A percentile compares a stretch with the other conserved stretches of the same genome.
These are phyloP conservation scores for Aspergillus sp. DNA, from an alignment of 2,329 filamentous ascomycete species.

Conservation along the genomic window DNA sequence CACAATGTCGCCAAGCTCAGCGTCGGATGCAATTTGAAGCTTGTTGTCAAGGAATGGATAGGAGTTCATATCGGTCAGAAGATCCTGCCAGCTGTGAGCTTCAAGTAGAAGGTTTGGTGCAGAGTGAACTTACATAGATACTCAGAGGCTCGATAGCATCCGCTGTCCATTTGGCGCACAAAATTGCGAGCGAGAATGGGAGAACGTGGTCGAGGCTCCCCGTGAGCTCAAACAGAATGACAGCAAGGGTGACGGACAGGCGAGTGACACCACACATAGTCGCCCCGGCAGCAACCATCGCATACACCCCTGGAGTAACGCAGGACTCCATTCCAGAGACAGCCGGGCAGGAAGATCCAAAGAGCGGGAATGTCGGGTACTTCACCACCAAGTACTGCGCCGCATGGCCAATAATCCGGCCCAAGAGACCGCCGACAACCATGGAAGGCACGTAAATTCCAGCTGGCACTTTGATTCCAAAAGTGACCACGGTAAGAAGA, in stretches of 20 bases:
- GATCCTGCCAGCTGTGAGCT: conserved; percentile 57
- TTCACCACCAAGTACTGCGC: conserved; percentile 78
- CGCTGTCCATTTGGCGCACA: conserved; percentile 97
- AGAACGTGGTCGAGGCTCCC: conserved; percentile 93
- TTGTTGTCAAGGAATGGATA: conserved; percentile 99
- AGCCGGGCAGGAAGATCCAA: conserved; percentile 66
- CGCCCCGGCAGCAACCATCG: conserved; percentile 87
- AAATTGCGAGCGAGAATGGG: conserved; percentile 86
- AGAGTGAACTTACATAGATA: conserved; percentile 68
- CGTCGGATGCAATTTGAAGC: conserved; percentile 84
- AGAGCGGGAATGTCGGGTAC: conserved; percentile 70
- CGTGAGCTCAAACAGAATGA: conserved; percentile 94
- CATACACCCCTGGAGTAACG: conserved; percentile 95
- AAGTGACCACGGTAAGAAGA: conserved; percentile 82
- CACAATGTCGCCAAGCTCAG: conserved; percentile 83
- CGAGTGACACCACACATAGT: conserved; percentile 98
- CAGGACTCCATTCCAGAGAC: conserved; percentile 71
- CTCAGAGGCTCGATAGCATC: conserved; percentile 91
- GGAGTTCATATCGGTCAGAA: conserved; percentile 93
- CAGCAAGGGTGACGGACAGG: conserved; percentile 86
- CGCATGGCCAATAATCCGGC: conserved; percentile 80
- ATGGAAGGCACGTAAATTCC: conserved; percentile 98
- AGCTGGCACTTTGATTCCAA: conserved; percentile 93
- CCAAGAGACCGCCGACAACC: conserved; percentile 93
- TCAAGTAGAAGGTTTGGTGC: background rate